These are phyloP conservation scores for Stachybotrys echinatus DNA, from an alignment of 2,329 filamentous ascomycete genomes.

Conservation along the genomic window DNA sequence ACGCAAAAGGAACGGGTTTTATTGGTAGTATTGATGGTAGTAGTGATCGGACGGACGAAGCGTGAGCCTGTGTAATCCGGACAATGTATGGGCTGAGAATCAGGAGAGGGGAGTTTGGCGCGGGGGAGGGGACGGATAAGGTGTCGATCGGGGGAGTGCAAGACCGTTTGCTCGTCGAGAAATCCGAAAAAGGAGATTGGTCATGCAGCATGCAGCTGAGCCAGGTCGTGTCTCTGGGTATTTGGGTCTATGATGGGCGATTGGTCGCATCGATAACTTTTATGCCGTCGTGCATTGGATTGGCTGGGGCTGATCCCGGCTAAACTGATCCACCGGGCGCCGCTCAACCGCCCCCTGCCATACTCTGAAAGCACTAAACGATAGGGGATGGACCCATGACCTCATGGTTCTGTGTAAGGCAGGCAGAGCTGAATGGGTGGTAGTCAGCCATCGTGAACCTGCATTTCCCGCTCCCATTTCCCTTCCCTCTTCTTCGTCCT, in stretches of 20 bases:
- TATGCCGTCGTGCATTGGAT: not conserved
- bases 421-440: not conserved
- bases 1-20: no score
- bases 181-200: not conserved
- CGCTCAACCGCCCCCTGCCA: not conserved
- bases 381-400: conserved; percentile 2
- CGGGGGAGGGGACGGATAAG: not conserved
- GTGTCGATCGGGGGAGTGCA: not conserved
- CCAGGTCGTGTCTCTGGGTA: not conserved
- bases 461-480: not conserved
- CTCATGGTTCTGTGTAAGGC: conserved; percentile 4
- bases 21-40: no score
- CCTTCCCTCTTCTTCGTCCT: not conserved
- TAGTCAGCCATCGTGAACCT: conserved; percentile 2
- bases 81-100: no score
- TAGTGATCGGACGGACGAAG: no score
- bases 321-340: conserved; percentile 19
- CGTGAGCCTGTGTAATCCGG: no score
- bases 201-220: not conserved
- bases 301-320: conserved; percentile 5
- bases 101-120: not conserved
- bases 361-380: no score
- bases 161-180: not conserved
- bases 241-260: not conserved
- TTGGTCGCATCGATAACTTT: not conserved